Conservation (phyloP, 345 rosid genomes). For the Eucalyptus shirleyi region DNA sequence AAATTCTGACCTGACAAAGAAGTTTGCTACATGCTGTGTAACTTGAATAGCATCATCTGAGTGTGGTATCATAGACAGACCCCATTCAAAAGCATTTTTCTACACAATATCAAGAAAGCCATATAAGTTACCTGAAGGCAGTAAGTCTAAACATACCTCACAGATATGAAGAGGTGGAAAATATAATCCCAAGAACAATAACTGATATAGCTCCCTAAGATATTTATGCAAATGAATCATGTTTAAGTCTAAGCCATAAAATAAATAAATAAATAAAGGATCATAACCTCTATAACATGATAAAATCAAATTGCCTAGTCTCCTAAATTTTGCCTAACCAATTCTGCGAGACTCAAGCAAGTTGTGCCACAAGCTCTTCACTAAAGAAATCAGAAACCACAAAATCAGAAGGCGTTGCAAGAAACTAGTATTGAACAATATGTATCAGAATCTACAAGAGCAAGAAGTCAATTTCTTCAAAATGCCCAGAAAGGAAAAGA, state of each 20-base stretch:
- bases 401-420: fast-evolving
- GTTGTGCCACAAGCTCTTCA: background rate
- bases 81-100: slow-evolving; percentile 99
- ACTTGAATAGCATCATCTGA: slow-evolving; percentile 85
- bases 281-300: no score
- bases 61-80: slow-evolving; percentile 63
- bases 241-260: background rate
- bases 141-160: background rate
- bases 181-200: background rate
- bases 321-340: background rate
- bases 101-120: slow-evolving; percentile 7
- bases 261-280: no score
- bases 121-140: background rate
- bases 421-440: background rate
- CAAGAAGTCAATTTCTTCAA: no score
- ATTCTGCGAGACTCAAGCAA: background rate
- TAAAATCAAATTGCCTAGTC: background rate
- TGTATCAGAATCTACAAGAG: no score
- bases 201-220: background rate
- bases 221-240: background rate
- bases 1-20: slow-evolving; percentile 51
- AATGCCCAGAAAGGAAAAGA: no score
- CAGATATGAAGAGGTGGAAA: background rate
- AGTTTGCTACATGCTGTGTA: slow-evolving; percentile 74
- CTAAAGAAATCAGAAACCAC: fast-evolving